These are phyloP conservation scores for Starmerella powellii DNA, from an alignment of 805 yeast species.

Conservation along the genomic window DNA sequence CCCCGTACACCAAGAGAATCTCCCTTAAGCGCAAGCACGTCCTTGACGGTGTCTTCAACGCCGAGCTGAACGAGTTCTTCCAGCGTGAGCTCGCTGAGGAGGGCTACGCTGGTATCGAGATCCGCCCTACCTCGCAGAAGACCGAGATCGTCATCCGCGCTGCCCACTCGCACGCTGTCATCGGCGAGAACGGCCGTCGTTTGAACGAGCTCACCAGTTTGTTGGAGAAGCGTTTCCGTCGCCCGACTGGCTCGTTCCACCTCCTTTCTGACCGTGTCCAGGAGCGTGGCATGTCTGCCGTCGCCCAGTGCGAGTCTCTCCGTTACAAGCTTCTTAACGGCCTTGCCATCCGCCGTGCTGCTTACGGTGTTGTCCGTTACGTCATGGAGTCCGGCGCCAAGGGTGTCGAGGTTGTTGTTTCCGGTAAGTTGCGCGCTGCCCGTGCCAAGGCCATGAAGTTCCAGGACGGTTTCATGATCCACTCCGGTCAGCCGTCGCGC, in stretches of 20 bases:
- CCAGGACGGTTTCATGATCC: slow-evolving; percentile 99
- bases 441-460: slow-evolving; percentile 99
- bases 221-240: slow-evolving; percentile 97
- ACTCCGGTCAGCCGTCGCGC: slow-evolving; percentile 99
- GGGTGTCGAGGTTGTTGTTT: slow-evolving; percentile 99
- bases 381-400: slow-evolving; percentile 99
- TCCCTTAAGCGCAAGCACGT: slow-evolving; percentile 99
- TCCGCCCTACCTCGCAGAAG: slow-evolving; percentile 95
- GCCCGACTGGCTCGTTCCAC: slow-evolving; percentile 83
- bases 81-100: slow-evolving; percentile 99
- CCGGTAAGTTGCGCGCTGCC: slow-evolving; percentile 99
- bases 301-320: slow-evolving; percentile 98
- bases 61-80: slow-evolving; percentile 99
- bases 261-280: slow-evolving; percentile 98
- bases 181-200: slow-evolving; percentile 99
- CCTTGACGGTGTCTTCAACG: slow-evolving; percentile 99
- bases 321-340: slow-evolving; percentile 97
- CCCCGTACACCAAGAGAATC: slow-evolving; percentile 35
- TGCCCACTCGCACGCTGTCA: slow-evolving; percentile 94
- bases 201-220: slow-evolving; percentile 96
- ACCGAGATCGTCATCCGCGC: slow-evolving; percentile 98
- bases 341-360: slow-evolving; percentile 99
- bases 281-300: slow-evolving; percentile 98
- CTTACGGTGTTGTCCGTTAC: slow-evolving; percentile 99
- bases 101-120: slow-evolving; percentile 99